Conservation (phyloP, 495 filamentous ascomycete genomes). For the Trichoderma virens region DNA sequence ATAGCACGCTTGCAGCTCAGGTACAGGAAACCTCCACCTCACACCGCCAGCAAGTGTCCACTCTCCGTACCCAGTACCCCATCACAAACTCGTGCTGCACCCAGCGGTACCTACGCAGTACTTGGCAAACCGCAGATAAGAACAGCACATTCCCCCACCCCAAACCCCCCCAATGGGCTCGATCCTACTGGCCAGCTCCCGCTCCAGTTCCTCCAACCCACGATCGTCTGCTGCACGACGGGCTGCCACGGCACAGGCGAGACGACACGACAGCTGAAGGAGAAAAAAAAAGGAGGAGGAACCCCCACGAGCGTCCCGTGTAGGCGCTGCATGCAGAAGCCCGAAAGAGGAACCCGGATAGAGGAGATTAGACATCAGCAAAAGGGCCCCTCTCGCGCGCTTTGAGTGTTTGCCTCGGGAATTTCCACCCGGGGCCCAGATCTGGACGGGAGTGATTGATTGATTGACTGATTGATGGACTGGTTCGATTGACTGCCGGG, state of each 20-base stretch:
- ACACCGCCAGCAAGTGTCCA: no score
- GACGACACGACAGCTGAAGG: not conserved
- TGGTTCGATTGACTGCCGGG: not conserved
- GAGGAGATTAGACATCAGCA: not conserved
- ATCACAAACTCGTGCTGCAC: no score
- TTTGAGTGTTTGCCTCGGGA: not conserved
- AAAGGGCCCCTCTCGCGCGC: not conserved
- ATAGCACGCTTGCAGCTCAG: no score
- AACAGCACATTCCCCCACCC: not conserved
- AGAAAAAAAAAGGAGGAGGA: not conserved
- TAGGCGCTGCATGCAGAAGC: not conserved
- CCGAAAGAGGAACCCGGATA: not conserved
- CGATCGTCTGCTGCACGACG: conserved; percentile 6
- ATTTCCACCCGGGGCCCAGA: not conserved
- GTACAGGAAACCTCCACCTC: no score
- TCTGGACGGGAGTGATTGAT: not conserved
- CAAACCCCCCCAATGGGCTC: not conserved
- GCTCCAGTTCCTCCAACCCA: not conserved
- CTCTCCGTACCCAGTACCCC: no score
- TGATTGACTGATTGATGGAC: not conserved
- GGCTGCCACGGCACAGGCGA: not conserved
- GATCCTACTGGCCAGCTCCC: conserved; percentile 7
- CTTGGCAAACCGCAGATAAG: no score
- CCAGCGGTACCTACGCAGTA: no score
- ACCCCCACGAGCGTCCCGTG: not conserved